A percentile compares a stretch with the other conserved stretches of the same genome.
phyloP scores from a whole-genome alignment of 495 filamentous ascomycete species.

The Clohesyomyces aquaticus region DNA sequence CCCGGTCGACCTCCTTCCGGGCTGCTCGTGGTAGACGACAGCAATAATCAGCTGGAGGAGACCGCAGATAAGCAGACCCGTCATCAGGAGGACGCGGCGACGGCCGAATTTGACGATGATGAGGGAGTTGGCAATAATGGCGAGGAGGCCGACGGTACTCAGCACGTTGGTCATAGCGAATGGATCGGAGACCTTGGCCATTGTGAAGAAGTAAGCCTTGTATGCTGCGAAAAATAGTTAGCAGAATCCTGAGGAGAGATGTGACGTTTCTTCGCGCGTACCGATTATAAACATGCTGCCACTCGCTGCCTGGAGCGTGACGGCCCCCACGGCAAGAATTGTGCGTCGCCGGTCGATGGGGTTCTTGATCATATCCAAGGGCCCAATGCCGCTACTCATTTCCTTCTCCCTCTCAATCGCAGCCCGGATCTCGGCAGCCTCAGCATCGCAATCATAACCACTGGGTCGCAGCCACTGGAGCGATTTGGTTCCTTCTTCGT shows the following conservation, averaged over 20 bases:
- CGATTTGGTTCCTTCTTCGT: slow-evolving; percentile 55
- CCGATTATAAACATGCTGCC: slow-evolving; percentile 65
- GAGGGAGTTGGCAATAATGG: slow-evolving; percentile 59
- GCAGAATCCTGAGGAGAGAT: background rate
- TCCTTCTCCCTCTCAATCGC: slow-evolving; percentile 57
- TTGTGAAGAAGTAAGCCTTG: slow-evolving; percentile 68
- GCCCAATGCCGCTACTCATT: slow-evolving; percentile 49
- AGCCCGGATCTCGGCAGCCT: slow-evolving; percentile 57
- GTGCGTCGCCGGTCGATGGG: slow-evolving; percentile 59
- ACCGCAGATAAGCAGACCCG: slow-evolving; percentile 58
- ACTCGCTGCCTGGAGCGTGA: slow-evolving; percentile 61
- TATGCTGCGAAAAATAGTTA: slow-evolving; percentile 49
- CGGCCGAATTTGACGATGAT: slow-evolving; percentile 61
- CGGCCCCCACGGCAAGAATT: slow-evolving; percentile 54
- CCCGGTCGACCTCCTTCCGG: slow-evolving; percentile 53
- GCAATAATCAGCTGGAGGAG: slow-evolving; percentile 61
- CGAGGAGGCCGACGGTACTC: slow-evolving; percentile 58
- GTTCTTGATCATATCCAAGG: slow-evolving; percentile 60
- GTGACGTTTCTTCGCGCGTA: slow-evolving; percentile 4
- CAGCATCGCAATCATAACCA: slow-evolving; percentile 50
- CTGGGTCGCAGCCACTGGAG: slow-evolving; percentile 56
- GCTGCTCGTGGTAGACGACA: slow-evolving; percentile 55
- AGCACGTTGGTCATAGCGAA: slow-evolving; percentile 65
- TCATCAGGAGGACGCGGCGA: slow-evolving; percentile 57
- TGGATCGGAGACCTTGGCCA: slow-evolving; percentile 61